Evolutionary conservation across 2,329 filamentous ascomycete species (phyloP).

Genomic region (Calycina herbarum): DNA sequence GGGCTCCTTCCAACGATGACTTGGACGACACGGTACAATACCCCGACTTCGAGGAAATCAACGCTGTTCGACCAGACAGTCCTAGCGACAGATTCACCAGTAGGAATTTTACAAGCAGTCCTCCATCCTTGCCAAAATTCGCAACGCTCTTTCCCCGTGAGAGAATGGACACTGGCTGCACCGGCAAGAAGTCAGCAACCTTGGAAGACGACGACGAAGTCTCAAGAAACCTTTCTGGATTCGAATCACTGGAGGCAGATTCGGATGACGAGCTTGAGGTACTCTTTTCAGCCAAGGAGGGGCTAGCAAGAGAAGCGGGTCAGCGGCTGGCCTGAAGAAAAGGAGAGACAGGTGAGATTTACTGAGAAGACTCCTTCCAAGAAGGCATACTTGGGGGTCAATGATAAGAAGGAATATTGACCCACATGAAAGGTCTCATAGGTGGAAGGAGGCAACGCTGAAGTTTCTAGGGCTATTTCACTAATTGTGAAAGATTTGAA

Average conservation of each 20-base stretch:
- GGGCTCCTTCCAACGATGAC: not conserved
- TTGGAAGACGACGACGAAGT: not conserved
- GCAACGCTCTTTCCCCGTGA: not conserved
- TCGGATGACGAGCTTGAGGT: not conserved
- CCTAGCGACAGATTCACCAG: no score
- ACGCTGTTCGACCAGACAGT: no score
- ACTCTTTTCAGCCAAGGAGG: not conserved
- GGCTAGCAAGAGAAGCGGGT: not conserved
- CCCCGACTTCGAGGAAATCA: not conserved
- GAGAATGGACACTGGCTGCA: no score
- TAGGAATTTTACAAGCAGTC: not conserved
- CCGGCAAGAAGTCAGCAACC: not conserved
- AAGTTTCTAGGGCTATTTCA: no score
- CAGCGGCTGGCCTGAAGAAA: not conserved
- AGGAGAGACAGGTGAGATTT: not conserved
- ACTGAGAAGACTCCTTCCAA: no score
- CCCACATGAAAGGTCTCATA: no score
- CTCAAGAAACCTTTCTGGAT: not conserved
- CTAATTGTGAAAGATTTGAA: no score
- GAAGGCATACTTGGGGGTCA: no score
- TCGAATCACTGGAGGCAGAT: not conserved
- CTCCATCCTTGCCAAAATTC: not conserved
- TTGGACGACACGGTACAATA: not conserved
- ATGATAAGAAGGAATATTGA: no score
- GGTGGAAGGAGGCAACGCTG: no score